Percentiles rank a stretch among this genome's conserved stretches.
Evolutionary conservation across 345 rosid genomes (phyloP).

Genomic region (Sapria himalayana): DNA sequence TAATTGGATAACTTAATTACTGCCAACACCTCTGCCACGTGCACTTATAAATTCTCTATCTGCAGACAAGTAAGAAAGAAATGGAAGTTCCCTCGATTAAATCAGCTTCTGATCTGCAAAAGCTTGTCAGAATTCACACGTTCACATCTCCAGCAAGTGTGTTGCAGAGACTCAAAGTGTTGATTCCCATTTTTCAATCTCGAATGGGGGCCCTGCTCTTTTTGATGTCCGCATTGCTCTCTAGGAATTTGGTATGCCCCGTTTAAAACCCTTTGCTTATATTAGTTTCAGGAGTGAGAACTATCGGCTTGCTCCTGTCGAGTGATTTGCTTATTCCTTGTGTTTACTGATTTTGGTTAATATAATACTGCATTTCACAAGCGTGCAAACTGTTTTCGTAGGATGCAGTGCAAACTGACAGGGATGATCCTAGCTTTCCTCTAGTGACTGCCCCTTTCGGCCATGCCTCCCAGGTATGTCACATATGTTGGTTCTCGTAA

Average conservation of each 20-base stretch:
- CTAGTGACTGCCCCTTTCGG: constrained; percentile 97
- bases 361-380: too few species aligned
- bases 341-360: too few species aligned
- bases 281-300: background rate
- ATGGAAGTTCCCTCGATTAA: constrained; percentile 53
- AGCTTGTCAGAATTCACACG: constrained; percentile 41
- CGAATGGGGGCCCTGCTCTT: constrained; percentile 90
- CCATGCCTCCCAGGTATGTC: constrained; percentile 90
- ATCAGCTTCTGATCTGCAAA: constrained; percentile 66
- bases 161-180: constrained; percentile 28
- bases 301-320: constrained; percentile 1
- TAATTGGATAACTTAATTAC: too few species aligned
- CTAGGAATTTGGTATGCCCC: constrained; percentile 81
- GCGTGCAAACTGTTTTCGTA: constrained; percentile 13
- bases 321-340: background rate
- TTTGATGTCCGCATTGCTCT: constrained; percentile 83
- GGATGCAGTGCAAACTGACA: constrained; percentile 82
- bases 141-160: constrained; percentile 31
- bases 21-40: too few species aligned
- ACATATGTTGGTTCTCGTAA: background rate
- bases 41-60: constrained; percentile 5
- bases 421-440: constrained; percentile 85
- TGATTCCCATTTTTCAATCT: constrained; percentile 60
- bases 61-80: constrained; percentile 31
- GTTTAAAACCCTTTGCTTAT: background rate